Evolutionary conservation across 73 alveolate genomes (phyloP), one percentile per base, ranked within the genome.

Genomic region (Paramecium caudatum): DNA sequence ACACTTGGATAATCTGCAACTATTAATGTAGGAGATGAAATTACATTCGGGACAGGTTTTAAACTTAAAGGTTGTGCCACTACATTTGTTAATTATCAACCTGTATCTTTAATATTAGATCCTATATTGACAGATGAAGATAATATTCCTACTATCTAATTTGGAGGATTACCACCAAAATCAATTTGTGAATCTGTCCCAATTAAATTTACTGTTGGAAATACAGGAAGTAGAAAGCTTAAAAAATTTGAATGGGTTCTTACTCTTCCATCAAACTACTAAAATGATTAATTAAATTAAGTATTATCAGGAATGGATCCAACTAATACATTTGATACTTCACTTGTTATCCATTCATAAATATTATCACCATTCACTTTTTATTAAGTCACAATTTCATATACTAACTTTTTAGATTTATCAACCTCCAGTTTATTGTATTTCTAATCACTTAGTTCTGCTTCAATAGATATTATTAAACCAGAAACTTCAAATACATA

Each of bases 171-270:
- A 55, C 23, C 23, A 27, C 80, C 80, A 23, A 55, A 55, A 55
- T 27, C 80, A 0, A 55, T 55, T 55, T 55, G 80, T 23, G 80
- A 55, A 23, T 9, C 80, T 12, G 80, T 55, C 9, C 46, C 30
- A 7, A 55, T 55, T 1, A 55, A 55, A 21, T 55, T 27, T 8
- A 55, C 46, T 55, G 46, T 55, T 0, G 80, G 80, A 27, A 55
- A 55, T 55, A 55, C 80, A 3, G 80, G 80, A 23, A 55, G 80
- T 27, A 55, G 80, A 27, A 55, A 55, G 23, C 21, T 55, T 10
- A 10, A 55, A 2, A 21, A 27, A 5, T 55, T 55, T 9, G 30
- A 23, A 27, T 55, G 80, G 80, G 46, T 10, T 5, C 30, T 55
- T 1, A 23, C 23, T 3, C 7, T 9, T 27, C 80, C 80, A 27